Evolutionary conservation across 2,329 filamentous ascomycete species (phyloP).

Genomic region (Sarocladium brachiariae): DNA sequence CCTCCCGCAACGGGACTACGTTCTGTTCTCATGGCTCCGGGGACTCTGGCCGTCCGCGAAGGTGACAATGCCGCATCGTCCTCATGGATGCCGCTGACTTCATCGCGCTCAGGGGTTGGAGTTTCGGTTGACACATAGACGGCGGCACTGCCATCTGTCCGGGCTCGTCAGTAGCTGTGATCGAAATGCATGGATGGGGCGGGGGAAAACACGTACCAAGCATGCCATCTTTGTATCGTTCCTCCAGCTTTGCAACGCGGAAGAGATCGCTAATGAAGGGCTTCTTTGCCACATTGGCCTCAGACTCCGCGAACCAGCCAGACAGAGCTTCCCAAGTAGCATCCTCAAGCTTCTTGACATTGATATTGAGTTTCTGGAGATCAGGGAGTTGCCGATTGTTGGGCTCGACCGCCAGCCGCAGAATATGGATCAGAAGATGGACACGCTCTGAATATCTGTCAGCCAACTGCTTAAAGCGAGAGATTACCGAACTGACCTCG

Average conservation of each 20-base stretch:
- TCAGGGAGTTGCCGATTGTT: slow-evolving; percentile 41
- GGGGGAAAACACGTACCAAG: slow-evolving; percentile 41
- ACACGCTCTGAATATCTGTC: slow-evolving; percentile 43
- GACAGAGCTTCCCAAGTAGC: slow-evolving; percentile 52
- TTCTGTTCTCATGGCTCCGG: background rate
- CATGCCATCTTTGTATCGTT: slow-evolving; percentile 47
- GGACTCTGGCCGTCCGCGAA: background rate
- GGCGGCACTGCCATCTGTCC: slow-evolving; percentile 38
- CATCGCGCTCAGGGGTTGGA: slow-evolving; percentile 42
- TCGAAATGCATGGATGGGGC: background rate
- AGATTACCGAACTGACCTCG: slow-evolving; percentile 43
- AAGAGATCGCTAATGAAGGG: slow-evolving; percentile 54
- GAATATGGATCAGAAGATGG: slow-evolving; percentile 51
- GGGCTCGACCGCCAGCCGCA: slow-evolving; percentile 50
- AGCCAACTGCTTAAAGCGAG: slow-evolving; percentile 11
- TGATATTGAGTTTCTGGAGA: slow-evolving; percentile 46
- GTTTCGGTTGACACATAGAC: slow-evolving; percentile 44
- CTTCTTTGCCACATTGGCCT: slow-evolving; percentile 48
- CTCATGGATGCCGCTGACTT: slow-evolving; percentile 24
- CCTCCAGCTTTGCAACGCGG: slow-evolving; percentile 50
- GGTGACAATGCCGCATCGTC: slow-evolving; percentile 26
- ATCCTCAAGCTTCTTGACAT: slow-evolving; percentile 50
- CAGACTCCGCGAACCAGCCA: slow-evolving; percentile 51
- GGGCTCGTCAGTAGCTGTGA: background rate
- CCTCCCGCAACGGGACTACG: background rate